Conservation (phyloP, 225 moss, liverwort and hornwort genomes). For the Polytrichum formosum region DNA sequence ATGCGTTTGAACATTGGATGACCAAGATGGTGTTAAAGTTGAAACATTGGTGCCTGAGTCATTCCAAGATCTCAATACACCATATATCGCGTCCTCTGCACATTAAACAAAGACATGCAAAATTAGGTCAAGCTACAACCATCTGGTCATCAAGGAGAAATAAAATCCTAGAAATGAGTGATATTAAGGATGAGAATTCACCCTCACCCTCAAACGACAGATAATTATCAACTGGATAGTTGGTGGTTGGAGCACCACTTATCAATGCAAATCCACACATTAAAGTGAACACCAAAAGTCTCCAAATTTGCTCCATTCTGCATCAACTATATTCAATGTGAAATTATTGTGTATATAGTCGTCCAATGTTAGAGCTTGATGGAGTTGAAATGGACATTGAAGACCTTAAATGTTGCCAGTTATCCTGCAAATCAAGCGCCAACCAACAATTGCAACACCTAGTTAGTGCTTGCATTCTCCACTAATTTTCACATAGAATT, state of each 20-base stretch:
- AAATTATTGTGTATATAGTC: too few species aligned
- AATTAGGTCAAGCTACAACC: neutral
- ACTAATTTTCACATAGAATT: too few species aligned
- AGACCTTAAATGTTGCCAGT: neutral
- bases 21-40: slow-evolving; percentile 18
- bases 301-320: slow-evolving; percentile 5
- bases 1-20: slow-evolving; percentile 3
- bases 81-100: slow-evolving; percentile 15
- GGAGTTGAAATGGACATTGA: neutral
- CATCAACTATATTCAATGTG: too few species aligned
- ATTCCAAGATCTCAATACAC: slow-evolving; percentile 20
- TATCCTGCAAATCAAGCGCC: too few species aligned
- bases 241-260: slow-evolving; percentile 4
- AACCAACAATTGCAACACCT: too few species aligned
- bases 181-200: too few species aligned
- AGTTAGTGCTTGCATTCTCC: too few species aligned
- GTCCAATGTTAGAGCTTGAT: neutral
- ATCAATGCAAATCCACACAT: neutral
- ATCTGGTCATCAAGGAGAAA: too few species aligned
- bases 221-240: slow-evolving; percentile 2
- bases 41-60: slow-evolving; percentile 22
- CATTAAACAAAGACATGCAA: neutral
- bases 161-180: too few species aligned
- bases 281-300: neutral
- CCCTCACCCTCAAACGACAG: slow-evolving; percentile 4